Base-by-base conservation (phyloP, 1,139 yeast species). In the Arxiozyma bovina region DNA sequence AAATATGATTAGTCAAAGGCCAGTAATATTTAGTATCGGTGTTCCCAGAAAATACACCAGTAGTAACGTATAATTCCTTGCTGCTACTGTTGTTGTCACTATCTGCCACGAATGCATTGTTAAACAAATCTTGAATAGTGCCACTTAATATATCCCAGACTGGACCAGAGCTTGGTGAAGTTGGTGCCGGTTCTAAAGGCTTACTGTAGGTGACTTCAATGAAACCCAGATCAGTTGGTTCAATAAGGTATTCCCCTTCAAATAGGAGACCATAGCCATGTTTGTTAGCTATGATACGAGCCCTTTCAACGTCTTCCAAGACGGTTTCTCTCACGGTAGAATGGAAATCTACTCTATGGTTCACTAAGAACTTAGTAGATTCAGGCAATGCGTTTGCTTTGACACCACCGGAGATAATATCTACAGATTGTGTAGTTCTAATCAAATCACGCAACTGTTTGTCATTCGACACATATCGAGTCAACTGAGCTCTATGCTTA, bases 21-120 rank as follows among this genome's bases (percentile, higher is more conserved):
- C 94, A 87, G 72, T 86, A 88, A 66, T 81, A 79, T 65, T 80
- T 79, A 9, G 96, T 88, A 67, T 89, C 96, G 2, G 96, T 89
- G 70, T 88, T 89, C 40, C 87, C 96, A 6, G 87, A 77, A 81
- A 86, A 79, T 52, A 87, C 66, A 21, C 80, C 74, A 12, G 96
- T 94, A 1, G 90, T 73, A 23, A 81, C 66, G 53, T 63, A 67
- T 38, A 85, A 74, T 40, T 83, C 71, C 27, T 80, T 57, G 1
- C 55, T 58, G 18, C 52, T 57, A n/a, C 45, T 58, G n/a, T 53
- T 57, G 18, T 50, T 45, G n/a, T 48, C 47, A 18, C 48, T 45
- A 18, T 49, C 22, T 38, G 43, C 17, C 6, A 34, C 42, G 52
- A 65, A 63, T 30, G 67, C 61, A 50, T 71, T 73, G 52, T 70